Conservation (phyloP, 257 asterid species). For the Cinchona pubescens region DNA sequence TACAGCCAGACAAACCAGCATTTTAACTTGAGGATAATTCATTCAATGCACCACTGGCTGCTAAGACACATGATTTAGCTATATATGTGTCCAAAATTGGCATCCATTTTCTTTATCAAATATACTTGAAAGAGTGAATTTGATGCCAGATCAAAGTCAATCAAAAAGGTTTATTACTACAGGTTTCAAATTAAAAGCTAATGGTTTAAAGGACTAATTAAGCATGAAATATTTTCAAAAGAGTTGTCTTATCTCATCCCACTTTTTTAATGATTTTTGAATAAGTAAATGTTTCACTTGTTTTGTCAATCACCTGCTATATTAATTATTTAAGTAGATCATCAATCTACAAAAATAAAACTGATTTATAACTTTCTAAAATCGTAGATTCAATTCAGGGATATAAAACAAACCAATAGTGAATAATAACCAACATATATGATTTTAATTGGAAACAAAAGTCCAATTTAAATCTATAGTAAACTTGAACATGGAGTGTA, state of each 20-base stretch:
- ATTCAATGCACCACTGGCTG: too few relatives aligned
- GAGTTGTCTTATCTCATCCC: neutral
- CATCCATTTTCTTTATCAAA: neutral
- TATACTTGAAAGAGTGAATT: neutral
- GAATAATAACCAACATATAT: neutral
- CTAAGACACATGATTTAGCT: neutral
- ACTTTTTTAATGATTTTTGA: neutral
- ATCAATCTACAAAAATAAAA: neutral
- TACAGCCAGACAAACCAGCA: neutral
- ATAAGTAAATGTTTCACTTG: neutral
- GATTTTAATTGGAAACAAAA: neutral
- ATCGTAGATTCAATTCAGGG: neutral
- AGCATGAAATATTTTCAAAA: neutral
- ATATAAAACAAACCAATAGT: neutral
- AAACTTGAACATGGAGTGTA: neutral
- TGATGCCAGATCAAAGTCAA: too few relatives aligned
- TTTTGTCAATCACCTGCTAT: neutral
- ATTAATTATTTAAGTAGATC: neutral
- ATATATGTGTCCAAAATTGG: neutral
- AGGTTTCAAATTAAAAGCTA: neutral
- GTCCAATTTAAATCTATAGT: neutral
- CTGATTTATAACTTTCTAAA: neutral
- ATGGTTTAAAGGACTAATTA: neutral
- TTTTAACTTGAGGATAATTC: neutral
- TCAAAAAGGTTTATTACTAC: neutral